Evolutionary conservation across 2,329 filamentous ascomycete species (phyloP).

Genomic region (Aureobasidium sp.): DNA sequence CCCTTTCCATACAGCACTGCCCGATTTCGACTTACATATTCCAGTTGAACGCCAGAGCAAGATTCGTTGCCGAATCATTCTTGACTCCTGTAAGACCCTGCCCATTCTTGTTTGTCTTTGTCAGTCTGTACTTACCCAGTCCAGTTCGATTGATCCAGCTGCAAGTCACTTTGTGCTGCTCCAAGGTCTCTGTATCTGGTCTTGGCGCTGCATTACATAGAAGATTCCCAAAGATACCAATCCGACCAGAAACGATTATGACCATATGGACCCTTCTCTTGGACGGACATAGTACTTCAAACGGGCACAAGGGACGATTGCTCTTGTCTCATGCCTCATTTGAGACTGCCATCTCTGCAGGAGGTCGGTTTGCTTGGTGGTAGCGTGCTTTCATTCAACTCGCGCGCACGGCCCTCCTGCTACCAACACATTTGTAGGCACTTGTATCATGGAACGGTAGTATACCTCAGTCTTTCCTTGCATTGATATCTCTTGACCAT

Average conservation of each 20-base stretch:
- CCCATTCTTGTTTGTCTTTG: not conserved
- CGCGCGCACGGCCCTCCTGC: not conserved
- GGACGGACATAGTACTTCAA: not conserved
- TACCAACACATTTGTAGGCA: constrained; percentile 1
- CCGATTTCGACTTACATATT: constrained; percentile 27
- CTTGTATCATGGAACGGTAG: constrained; percentile 2
- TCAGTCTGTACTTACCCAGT: not conserved
- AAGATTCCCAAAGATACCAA: constrained; percentile 15
- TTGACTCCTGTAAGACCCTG: constrained; percentile 58
- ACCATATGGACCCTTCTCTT: not conserved
- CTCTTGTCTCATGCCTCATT: not conserved
- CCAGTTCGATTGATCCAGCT: constrained; percentile 19
- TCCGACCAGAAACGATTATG: constrained; percentile 12
- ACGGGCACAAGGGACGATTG: not conserved
- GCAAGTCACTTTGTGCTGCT: not conserved
- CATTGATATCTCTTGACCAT: not conserved
- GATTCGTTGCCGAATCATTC: constrained; percentile 98
- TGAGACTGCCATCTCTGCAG: not conserved
- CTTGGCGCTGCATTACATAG: constrained; percentile 12
- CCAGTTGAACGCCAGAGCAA: constrained; percentile 88
- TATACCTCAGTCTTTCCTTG: not conserved
- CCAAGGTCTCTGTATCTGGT: constrained; percentile 1
- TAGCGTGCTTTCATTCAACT: constrained; percentile 9
- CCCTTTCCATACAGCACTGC: not conserved
- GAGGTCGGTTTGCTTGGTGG: constrained; percentile 3